phyloP scores from a whole-genome alignment of 495 filamentous ascomycete species.

The Ramalina intermedia region DNA sequence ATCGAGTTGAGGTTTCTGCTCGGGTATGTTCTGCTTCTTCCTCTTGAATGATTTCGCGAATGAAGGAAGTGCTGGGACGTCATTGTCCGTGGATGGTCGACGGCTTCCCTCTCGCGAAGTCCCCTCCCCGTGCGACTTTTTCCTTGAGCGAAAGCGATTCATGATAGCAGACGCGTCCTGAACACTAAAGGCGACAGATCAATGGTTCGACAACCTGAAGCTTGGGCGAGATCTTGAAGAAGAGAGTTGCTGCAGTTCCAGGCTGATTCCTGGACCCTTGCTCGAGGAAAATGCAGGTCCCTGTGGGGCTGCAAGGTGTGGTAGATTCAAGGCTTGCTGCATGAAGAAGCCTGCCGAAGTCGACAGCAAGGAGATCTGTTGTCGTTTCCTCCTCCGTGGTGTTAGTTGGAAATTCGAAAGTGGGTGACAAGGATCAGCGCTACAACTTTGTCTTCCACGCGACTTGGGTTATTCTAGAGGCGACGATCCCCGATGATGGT shows the following conservation, averaged over 20 bases:
- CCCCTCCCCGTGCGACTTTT: slow-evolving; percentile 15
- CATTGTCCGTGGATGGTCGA: slow-evolving; percentile 28
- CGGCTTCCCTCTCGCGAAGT: slow-evolving; percentile 9
- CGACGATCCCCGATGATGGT: neutral
- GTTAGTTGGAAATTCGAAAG: too few relatives aligned
- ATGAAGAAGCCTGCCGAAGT: neutral
- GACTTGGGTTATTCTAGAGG: slow-evolving; percentile 1
- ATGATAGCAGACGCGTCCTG: slow-evolving; percentile 10
- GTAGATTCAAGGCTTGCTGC: slow-evolving; percentile 1
- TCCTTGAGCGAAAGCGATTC: slow-evolving; percentile 23
- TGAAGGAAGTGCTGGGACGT: slow-evolving; percentile 14
- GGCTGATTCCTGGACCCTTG: neutral
- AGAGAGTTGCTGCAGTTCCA: neutral
- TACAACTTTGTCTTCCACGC: neutral
- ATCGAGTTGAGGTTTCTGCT: slow-evolving; percentile 53
- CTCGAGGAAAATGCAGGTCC: neutral
- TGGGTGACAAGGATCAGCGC: neutral
- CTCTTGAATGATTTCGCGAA: slow-evolving; percentile 38
- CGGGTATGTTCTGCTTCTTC: slow-evolving; percentile 40
- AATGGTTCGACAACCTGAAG: neutral
- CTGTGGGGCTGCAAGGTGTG: neutral
- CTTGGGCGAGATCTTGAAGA: neutral
- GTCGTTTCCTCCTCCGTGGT: too few relatives aligned
- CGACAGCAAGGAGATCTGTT: neutral
- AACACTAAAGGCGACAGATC: too few relatives aligned